Base-by-base conservation (phyloP, 257 asterid genomes). In the Fraxinus excelsior region DNA sequence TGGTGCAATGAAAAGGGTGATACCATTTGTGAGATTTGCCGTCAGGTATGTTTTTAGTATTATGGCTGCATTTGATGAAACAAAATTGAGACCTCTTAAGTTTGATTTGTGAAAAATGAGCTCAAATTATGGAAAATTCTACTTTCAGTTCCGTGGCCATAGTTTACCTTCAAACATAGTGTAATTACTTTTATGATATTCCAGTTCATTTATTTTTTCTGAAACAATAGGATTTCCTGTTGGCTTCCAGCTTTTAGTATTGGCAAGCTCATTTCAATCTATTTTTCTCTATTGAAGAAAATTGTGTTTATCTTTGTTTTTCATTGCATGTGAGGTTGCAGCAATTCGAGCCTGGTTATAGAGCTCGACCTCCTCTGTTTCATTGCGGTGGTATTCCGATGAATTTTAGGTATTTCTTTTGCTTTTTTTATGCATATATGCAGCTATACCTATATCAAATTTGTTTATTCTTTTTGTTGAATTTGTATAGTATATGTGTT, bases 1-100 rank as follows among this genome's bases (percentile, higher is more conserved):
- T 94, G 98, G 98, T 91, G 98, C 88, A 87, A 87, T 62, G 98
- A 89, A 86, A 94, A 94, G 79, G 96, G 98, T n/a, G 90, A 94
- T 82, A 91, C 91, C 14, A 78, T 74, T 70, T 94, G 98, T 66
- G 98, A 94, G 85, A 94, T 94, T 80, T 94, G 98, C 83, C 86
- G 68, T 79, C 95, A 91, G 96, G 97, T 92, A 49, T 29, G 40
- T 44, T 46, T 70, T 74, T 14, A 9, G 73, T 58, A 53, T 73
- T 65, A 18, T 14, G 49, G 67, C 13, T 19, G 71, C 72, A 40
- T 76, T 23, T 79, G 67, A 12, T 0, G 32, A 28, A 56, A 37
- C 74, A 69, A 65, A 62, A n/a, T 28, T n/a, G 5, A 76, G 25
- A 37, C 74, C 34, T 18, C 53, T 34, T 58, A 58, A 53, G 18